Evolutionary conservation across 331 rosid species (phyloP).

Genomic region (Dryas integrifolia): DNA sequence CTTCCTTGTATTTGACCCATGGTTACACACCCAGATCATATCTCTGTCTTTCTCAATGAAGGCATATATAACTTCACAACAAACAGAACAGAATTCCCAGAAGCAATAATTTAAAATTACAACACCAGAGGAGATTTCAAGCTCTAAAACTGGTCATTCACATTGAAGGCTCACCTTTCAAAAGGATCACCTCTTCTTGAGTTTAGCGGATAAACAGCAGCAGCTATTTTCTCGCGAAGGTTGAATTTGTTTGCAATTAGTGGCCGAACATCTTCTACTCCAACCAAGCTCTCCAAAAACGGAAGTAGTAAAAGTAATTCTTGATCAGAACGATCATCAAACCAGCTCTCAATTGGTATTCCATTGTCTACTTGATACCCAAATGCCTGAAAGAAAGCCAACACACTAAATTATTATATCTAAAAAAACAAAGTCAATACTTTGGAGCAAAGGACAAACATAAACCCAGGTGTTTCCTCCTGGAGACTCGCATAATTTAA

Average conservation of each 20-base stretch:
- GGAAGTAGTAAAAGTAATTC: conserved; percentile 75
- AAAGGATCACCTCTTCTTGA: conserved; percentile 52
- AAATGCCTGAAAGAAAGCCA: conserved; percentile 61
- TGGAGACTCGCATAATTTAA: background rate
- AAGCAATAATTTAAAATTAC: conserved; percentile 10
- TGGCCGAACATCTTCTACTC: conserved; percentile 91
- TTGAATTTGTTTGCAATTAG: conserved; percentile 74
- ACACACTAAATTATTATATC: conserved; percentile 10
- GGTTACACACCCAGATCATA: conserved; percentile 16
- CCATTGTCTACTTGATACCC: conserved; percentile 99
- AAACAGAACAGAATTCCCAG: conserved; percentile 15
- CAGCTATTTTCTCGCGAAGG: conserved; percentile 77
- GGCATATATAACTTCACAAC: conserved; percentile 22
- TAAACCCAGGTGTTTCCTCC: background rate
- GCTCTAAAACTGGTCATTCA: conserved; percentile 34
- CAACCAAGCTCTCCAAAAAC: conserved; percentile 89
- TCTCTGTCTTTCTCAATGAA: conserved; percentile 10
- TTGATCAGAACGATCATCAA: conserved; percentile 80
- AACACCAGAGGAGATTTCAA: conserved; percentile 4
- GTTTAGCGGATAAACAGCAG: conserved; percentile 62
- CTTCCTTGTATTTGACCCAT: conserved; percentile 22
- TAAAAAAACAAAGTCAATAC: background rate
- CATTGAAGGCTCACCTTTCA: conserved; percentile 40
- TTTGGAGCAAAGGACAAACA: background rate
- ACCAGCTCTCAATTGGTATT: conserved; percentile 99